Evolutionary conservation across 495 filamentous ascomycete species (phyloP), one percentile per base, ranked within the genome.

Genomic region (Aspergillus sclerotiicarbonarius): DNA sequence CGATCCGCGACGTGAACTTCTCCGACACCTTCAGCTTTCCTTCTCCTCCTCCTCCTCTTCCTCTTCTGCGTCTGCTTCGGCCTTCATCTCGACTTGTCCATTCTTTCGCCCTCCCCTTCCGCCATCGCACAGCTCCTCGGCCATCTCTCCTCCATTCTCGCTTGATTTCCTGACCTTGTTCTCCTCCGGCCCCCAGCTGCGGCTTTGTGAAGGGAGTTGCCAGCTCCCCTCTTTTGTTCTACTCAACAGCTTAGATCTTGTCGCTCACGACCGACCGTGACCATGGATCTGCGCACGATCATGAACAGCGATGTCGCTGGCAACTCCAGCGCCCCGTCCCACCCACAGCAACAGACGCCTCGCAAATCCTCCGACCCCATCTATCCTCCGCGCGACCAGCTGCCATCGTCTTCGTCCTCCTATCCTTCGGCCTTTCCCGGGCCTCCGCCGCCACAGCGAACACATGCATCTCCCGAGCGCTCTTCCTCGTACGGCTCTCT

Each of bases 201-300:
- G 37, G n/a, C 7, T 6, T 12, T 41, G 37, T 41, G 54, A 56
- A 56, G 54, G 54, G 62, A 55, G 57, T 53, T 33, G 33, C 51
- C 37, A 53, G 35, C 33, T 53, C 41, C 16, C 41, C 8, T 41
- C 37, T 41, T n/a, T n/a, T 41, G 12, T 41, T n/a, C 37, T 41
- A 6, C 37, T 41, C 37, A 41, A 41, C 37, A n/a, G 37, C 33
- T 35, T 13, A 25, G 33, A 35, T 12, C 37, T 41, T 33, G 2
- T 25, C 3, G 19, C 25, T 29, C 25, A n/a, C 29, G 8, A 44
- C 35, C 20, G 19, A 13, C 61, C 49, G 59, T 64, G 71, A 62
- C 64, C 64, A 82, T 82, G 80, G 79, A 82, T 70, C 74, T 82
- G 73, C 75, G 77, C 69, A 77, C 74, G 35, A 79, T 82, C 64